Evolutionary conservation across 1,139 yeast genomes (phyloP).

Genomic region (Nadsonia commutata): DNA sequence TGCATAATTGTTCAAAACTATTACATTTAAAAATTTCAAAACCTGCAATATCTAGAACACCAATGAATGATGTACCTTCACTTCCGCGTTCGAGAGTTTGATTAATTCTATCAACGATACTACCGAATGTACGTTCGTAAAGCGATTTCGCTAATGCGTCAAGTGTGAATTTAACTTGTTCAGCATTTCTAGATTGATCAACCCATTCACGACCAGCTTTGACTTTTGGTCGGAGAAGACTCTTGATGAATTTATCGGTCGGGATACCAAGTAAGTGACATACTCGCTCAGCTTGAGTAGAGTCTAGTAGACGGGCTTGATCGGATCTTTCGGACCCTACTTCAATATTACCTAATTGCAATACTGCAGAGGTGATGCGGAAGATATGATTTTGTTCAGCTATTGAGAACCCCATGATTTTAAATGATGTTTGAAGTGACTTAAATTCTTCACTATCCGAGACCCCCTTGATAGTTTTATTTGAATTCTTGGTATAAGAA

Average conservation of each 20-base stretch:
- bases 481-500: constrained; percentile 45
- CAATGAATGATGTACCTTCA: constrained; percentile 48
- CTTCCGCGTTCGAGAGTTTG: constrained; percentile 39
- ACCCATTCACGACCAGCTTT: constrained; percentile 87
- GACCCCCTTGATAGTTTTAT: constrained; percentile 45
- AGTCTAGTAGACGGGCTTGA: constrained; percentile 57
- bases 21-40: constrained; percentile 87
- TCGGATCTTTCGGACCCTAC: constrained; percentile 54
- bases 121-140: constrained; percentile 73
- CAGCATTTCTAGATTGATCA: constrained; percentile 61
- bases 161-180: constrained; percentile 66
- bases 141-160: constrained; percentile 82
- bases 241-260: constrained; percentile 36
- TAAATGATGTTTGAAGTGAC: constrained; percentile 47
- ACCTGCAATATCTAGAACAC: constrained; percentile 94
- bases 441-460: constrained; percentile 62
- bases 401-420: constrained; percentile 53
- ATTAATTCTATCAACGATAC: constrained; percentile 64
- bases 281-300: constrained; percentile 38
- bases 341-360: constrained; percentile 76
- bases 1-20: constrained; percentile 92
- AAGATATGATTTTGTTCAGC: constrained; percentile 47
- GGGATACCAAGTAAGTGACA: constrained; percentile 54
- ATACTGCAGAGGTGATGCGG: constrained; percentile 55
- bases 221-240: constrained; percentile 66